Base-by-base conservation (phyloP, 108 stramenopile genomes). In the Cyclostephanos invisitatus region DNA sequence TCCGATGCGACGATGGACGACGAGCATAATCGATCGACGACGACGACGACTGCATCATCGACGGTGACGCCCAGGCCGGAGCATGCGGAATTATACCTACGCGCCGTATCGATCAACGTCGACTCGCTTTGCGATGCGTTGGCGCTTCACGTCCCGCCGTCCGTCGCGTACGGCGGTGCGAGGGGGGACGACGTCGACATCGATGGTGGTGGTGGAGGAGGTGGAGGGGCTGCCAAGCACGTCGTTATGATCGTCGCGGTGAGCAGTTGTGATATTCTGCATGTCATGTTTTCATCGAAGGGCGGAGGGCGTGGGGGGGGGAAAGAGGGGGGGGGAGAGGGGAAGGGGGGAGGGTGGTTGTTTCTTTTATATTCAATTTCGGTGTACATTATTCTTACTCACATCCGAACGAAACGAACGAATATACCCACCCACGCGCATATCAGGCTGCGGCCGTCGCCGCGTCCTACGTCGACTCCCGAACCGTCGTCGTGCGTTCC, bases 401-500 rank as follows among this genome's bases (percentile, higher is more conserved):
- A 2, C 32, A 2, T 4, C 32, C 32, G 32, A n/a, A n/a, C n/a
- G n/a, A n/a, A n/a, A 32, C 32, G 4, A 32, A 32, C 32, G 2
- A 32, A 32, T 32, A 4, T 32, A 32, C 32, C 4, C 2, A 49
- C 15, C 18, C 48, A 49, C 48, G 18, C 32, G 32, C 32, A 32
- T 46, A 42, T n/a, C n/a, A 70, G 70, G 77, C 70, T 18, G 59
- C 65, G 9, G 50, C 66, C 59, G 60, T 72, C 59, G 70, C 77
- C 9, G 65, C 70, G 36, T 46, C 38, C 14, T 64, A 62, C 27
- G 71, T 66, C 66, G 49, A 38, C 47, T 42, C 60, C 29, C 55
- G 63, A 22, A 22, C 65, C 65, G 32, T 58, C 55, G 78, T 87
- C 54, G 58, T 80, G 6, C 63, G 64, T 28, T 84, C 83, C 15